Evolutionary conservation across 805 yeast genomes (phyloP).

Genomic region (Myxozyma sirexii): DNA sequence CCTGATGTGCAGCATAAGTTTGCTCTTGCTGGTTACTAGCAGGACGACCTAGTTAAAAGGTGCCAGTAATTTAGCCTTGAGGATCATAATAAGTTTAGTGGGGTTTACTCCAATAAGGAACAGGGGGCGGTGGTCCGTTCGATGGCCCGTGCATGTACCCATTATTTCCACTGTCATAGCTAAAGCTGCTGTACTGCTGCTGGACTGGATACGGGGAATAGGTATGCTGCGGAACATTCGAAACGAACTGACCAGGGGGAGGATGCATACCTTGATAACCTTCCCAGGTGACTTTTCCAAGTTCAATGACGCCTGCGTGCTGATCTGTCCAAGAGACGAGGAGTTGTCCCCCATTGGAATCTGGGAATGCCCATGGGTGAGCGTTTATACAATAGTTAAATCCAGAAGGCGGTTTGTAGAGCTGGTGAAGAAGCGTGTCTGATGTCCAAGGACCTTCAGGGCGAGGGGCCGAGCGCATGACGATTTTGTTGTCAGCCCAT

Average conservation of each 20-base stretch:
- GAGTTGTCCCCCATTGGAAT: constrained; percentile 25
- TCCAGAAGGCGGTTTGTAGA: constrained; percentile 23
- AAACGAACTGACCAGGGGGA: not conserved
- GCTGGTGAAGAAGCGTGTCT: constrained; percentile 23
- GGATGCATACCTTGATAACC: constrained; percentile 23
- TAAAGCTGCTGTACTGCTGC: not conserved
- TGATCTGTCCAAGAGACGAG: constrained; percentile 35
- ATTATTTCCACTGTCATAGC: not conserved
- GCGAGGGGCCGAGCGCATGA: constrained; percentile 31
- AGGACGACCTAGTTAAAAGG: not conserved
- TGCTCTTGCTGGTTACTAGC: constrained; percentile 7
- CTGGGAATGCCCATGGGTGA: constrained; percentile 36
- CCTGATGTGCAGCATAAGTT: not conserved
- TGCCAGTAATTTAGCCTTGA: not conserved
- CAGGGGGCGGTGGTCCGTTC: constrained; percentile 7
- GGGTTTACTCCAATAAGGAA: constrained; percentile 8
- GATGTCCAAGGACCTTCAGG: constrained; percentile 34
- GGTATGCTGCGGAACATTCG: not conserved
- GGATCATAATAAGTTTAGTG: not conserved
- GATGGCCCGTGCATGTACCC: not conserved
- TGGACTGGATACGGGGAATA: not conserved
- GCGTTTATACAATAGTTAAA: constrained; percentile 33
- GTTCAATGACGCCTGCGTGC: constrained; percentile 27
- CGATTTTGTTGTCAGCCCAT: constrained; percentile 33
- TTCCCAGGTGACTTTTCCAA: constrained; percentile 32